These are phyloP conservation scores for Colletotrichum neosansevieriae DNA, from an alignment of 2,329 filamentous ascomycete genomes.

Conservation along the genomic window DNA sequence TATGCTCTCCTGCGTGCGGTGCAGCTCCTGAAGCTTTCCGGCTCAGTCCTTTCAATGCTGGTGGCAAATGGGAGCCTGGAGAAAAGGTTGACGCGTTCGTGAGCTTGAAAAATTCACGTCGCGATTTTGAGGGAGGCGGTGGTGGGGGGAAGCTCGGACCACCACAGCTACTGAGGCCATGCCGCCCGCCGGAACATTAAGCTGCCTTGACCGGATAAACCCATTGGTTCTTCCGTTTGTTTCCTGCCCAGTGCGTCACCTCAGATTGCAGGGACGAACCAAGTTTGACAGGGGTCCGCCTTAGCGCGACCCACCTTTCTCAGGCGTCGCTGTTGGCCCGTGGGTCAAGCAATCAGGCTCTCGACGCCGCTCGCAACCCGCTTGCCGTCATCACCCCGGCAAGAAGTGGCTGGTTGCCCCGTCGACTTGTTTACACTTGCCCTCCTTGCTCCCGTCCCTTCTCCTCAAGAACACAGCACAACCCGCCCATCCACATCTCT, in stretches of 20 bases:
- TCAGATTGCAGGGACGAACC: constrained; percentile 25
- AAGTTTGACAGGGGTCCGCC: constrained; percentile 27
- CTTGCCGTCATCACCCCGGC: constrained; percentile 41
- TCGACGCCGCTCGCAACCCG: constrained; percentile 20
- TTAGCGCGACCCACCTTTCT: constrained; percentile 28
- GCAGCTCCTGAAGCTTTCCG: neutral
- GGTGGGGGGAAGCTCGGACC: constrained; percentile 37
- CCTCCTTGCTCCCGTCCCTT: constrained; percentile 38
- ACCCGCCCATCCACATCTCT: constrained; percentile 40
- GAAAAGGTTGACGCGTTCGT: constrained; percentile 21
- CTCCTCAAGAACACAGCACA: constrained; percentile 41
- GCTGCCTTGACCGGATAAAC: constrained; percentile 35
- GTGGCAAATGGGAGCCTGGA: constrained; percentile 15
- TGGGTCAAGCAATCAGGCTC: constrained; percentile 12
- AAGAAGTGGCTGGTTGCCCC: constrained; percentile 43
- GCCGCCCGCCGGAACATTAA: constrained; percentile 11
- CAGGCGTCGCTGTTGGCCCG: constrained; percentile 31
- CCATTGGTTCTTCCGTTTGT: constrained; percentile 5
- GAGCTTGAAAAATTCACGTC: constrained; percentile 27
- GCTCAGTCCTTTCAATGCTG: constrained; percentile 11
- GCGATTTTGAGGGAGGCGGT: constrained; percentile 36
- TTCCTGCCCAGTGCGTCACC: constrained; percentile 19
- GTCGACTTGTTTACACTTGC: constrained; percentile 45
- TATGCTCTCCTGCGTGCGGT: neutral
- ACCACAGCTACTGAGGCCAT: neutral